Evolutionary conservation across 2,329 filamentous ascomycete species (phyloP).

Genomic region (Ceratocystis eucalypticola): DNA sequence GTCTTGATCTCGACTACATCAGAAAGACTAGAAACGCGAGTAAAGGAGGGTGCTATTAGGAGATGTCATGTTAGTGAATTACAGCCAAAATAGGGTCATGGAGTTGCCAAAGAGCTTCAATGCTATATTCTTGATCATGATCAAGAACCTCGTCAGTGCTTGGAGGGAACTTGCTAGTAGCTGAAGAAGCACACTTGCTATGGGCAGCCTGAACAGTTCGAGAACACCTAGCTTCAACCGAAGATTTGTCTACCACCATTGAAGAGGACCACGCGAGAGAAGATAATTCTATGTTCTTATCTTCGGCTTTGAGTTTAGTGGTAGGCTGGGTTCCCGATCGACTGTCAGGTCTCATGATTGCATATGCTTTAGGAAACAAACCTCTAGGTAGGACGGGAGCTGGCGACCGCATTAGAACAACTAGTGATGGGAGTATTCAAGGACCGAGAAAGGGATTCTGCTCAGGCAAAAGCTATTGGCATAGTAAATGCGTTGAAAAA

Average conservation of each 20-base stretch:
- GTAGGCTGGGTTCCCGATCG: not conserved
- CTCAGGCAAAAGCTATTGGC: no score
- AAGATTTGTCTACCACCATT: not conserved
- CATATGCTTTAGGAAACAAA: not conserved
- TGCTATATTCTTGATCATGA: no score
- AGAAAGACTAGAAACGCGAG: not conserved
- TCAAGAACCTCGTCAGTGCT: not conserved
- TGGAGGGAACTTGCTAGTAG: not conserved
- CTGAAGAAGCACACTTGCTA: not conserved
- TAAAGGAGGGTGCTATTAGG: not conserved
- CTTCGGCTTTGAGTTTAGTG: not conserved
- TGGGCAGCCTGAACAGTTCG: not conserved
- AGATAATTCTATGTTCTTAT: not conserved
- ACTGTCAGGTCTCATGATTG: not conserved
- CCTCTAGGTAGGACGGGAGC: not conserved
- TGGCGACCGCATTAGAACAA: not conserved
- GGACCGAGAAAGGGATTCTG: no score
- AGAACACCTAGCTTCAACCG: not conserved
- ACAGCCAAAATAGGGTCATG: not conserved
- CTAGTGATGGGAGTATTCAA: not conserved
- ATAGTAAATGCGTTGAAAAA: no score
- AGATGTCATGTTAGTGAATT: not conserved
- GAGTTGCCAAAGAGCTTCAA: no score
- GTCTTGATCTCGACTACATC: slow-evolving; percentile 7
- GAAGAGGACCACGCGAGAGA: not conserved